These are phyloP conservation scores for Serendipita sp. DNA, from an alignment of 768 basidiomycete species.

Conservation along the genomic window DNA sequence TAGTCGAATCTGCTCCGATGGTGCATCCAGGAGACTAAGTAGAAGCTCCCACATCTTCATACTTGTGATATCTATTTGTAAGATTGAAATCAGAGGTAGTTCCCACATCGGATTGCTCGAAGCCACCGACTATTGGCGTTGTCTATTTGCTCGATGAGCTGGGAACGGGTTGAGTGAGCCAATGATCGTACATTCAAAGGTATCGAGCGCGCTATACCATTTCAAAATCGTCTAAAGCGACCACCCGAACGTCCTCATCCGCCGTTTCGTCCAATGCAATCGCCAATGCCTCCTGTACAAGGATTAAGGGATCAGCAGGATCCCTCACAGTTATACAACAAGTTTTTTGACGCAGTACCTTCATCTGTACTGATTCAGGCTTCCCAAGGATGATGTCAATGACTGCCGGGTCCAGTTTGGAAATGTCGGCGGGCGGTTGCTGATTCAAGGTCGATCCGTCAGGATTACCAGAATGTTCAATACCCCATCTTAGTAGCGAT, in stretches of 20 bases:
- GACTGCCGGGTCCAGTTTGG: conserved; percentile 56
- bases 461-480: conserved; percentile 44
- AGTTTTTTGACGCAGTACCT: conserved; percentile 21
- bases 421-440: conserved; percentile 20
- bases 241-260: conserved; percentile 42
- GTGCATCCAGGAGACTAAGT: conserved; percentile 41
- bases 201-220: conserved; percentile 42
- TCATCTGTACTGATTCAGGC: conserved; percentile 70
- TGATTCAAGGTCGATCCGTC: conserved; percentile 18
- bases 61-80: conserved; percentile 47
- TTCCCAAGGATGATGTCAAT: conserved; percentile 77
- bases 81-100: not conserved
- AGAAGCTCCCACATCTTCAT: conserved; percentile 69
- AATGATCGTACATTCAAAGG: too few relatives aligned
- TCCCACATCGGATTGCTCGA: conserved; percentile 1
- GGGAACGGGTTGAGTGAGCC: not conserved
- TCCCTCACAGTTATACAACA: too few relatives aligned
- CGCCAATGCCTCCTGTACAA: conserved; percentile 40
- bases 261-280: conserved; percentile 41
- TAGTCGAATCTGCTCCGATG: conserved; percentile 45
- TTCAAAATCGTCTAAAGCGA: conserved; percentile 71
- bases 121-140: conserved; percentile 61
- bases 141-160: conserved; percentile 81
- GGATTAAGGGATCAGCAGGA: conserved; percentile 13
- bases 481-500: conserved; percentile 65